A percentile compares a stretch with the other conserved stretches of the same genome.
These are phyloP conservation scores for Hortiboletus rubellus DNA, from an alignment of 1,284 basidiomycete genomes.

Conservation along the genomic window DNA sequence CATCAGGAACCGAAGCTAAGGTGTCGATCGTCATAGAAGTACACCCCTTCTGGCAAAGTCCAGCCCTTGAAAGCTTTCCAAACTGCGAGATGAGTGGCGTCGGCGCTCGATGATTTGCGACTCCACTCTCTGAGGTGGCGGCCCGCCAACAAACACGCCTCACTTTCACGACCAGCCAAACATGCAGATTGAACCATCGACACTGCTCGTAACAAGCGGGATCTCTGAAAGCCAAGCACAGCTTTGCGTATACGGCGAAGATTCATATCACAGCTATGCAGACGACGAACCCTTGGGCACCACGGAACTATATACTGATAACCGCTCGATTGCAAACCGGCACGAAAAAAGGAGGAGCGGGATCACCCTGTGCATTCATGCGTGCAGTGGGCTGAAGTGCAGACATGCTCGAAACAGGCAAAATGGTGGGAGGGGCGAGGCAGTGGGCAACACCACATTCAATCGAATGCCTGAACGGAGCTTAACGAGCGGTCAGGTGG, in stretches of 20 bases:
- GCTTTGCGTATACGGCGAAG: slow-evolving; percentile 18
- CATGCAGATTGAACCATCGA: not conserved
- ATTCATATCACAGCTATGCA: slow-evolving; percentile 31
- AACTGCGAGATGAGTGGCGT: slow-evolving; percentile 12
- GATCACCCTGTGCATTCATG: slow-evolving; percentile 10
- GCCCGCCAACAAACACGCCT: not conserved
- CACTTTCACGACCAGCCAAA: not conserved
- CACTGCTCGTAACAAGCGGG: not conserved
- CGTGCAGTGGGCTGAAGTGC: slow-evolving; percentile 9
- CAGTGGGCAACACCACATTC: slow-evolving; percentile 18
- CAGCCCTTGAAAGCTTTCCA: slow-evolving; percentile 25
- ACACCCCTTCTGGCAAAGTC: slow-evolving; percentile 15
- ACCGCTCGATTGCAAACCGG: slow-evolving; percentile 1
- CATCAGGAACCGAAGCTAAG: slow-evolving; percentile 30
- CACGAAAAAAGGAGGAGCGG: slow-evolving; percentile 8
- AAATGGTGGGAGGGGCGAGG: slow-evolving; percentile 25
- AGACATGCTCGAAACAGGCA: slow-evolving; percentile 16
- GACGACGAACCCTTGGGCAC: slow-evolving; percentile 8
- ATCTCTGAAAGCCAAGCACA: slow-evolving; percentile 15
- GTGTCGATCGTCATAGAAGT: slow-evolving; percentile 31
- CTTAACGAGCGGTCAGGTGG: slow-evolving; percentile 24
- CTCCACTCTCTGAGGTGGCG: not conserved
- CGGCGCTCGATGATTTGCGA: slow-evolving; percentile 3
- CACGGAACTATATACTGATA: slow-evolving; percentile 3
- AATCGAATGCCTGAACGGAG: slow-evolving; percentile 25